Evolutionary conservation across 2,329 filamentous ascomycete genomes (phyloP), one percentile per base, ranked within the genome.

Genomic region (Fusarium bulbicola): DNA sequence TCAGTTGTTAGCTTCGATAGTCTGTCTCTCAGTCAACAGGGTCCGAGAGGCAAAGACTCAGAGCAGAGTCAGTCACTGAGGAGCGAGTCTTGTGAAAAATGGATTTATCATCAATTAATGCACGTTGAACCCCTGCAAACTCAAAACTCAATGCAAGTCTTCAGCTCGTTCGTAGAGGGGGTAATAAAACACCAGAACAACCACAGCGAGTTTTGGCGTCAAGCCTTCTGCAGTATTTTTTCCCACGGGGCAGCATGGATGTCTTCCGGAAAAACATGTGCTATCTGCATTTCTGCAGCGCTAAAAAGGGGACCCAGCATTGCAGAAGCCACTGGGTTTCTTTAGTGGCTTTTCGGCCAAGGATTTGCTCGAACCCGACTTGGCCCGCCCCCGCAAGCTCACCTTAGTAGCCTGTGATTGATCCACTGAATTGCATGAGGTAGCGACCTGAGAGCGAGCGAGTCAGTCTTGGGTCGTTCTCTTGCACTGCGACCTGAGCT

Each of bases 341-440:
- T 68, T 43, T 68, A 64, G 52, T 57, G 60, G 32, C 42, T 21
- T 46, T 46, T 50, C 59, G 52, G 49, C 65, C 68, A 72, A 57
- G 63, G 54, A 47, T 73, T 73, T 56, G 61, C 69, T 54, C 54
- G 40, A 68, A 63, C 66, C 66, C 45, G 54, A 64, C 60, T 74
- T 77, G 74, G 76, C 71, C 76, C 76, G 68, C 76, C 76, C 76
- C 76, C 76, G 76, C 76, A 78, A 77, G 74, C 70, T 76, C 59
- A 50, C 66, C 65, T 68, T 67, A 47, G 64, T 47, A 52, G 52
- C 45, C 18, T 58, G 47, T 54, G 58, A 56, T 42, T 24, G 52
- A 32, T 65, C 75, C 76, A 76, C 76, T 61, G 37, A 60, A 61
- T 63, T 61, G 65, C 71, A 60, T 28, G 28, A 36, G 18, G 32